Base-by-base conservation (phyloP, 2,329 filamentous ascomycete species). In the Didymosphaeria variabile region DNA sequence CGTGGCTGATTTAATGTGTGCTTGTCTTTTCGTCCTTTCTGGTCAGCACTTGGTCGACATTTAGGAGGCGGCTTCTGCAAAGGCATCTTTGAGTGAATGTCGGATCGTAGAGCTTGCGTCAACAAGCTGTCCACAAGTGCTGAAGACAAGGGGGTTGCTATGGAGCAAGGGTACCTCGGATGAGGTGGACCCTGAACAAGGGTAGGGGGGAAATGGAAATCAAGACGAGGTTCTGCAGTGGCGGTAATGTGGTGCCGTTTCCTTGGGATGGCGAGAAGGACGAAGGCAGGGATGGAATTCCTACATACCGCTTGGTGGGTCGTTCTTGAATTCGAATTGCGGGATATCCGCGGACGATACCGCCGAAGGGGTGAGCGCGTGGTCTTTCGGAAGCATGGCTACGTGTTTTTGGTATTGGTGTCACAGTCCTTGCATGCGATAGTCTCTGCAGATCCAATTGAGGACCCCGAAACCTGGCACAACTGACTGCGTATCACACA, bases 1-100 rank as follows among this genome's bases (percentile, higher is more conserved):
- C 73, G 67, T 47, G 70, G 70, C 38, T 68, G 62, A 44, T 71
- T 69, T 8, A 64, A 2, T 15, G 19, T 40, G 38, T 60, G 46
- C 15, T 31, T 17, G 12, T 57, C 47, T 60, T 32, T 45, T 38
- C 17, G 9, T 13, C 17, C 7, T 31, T 45, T n/a, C 13, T 47
- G 38, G 32, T 53, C 46, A 54, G 54, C 40, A 7, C 32, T 5
- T 17, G 34, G 19, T 40, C 3, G 42, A 19, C 21, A 40, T 15
- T 45, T 54, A 4, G 53, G 57, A 19, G 51, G 32, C 23, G 34
- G 36, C 32, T 60, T 57, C n/a, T 60, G 58, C 26, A 60, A 31
- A 54, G 54, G 55, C 58, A 63, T 58, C n/a, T 5, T 51, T 38
- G 8, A 45, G n/a, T 17, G 31, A 26, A 31, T 21, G 19, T 52